phyloP scores from a whole-genome alignment of 2,329 filamentous ascomycete genomes.

The Cladophialophora yegresii region DNA sequence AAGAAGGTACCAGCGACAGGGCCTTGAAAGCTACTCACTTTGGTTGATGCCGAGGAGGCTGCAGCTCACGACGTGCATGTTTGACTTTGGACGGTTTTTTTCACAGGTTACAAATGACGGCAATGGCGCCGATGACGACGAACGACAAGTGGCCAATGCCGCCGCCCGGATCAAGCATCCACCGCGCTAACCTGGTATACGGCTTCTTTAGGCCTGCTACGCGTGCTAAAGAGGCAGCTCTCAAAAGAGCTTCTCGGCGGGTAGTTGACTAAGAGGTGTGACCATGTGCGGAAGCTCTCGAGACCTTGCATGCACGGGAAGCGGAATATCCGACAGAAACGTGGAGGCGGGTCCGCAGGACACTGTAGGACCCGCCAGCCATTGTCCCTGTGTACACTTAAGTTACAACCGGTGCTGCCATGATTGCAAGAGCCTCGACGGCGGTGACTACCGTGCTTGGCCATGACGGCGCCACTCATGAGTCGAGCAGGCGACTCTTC shows the following conservation, averaged over 20 bases:
- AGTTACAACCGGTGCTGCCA: not conserved
- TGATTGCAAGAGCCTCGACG: not conserved
- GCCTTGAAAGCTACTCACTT: not conserved
- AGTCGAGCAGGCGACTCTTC: not conserved
- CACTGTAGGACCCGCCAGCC: not conserved
- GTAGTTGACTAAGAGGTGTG: not conserved
- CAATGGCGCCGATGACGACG: not conserved
- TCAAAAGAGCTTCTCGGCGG: not conserved
- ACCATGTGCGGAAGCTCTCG: not conserved
- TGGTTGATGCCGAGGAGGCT: not conserved
- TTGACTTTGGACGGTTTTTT: not conserved
- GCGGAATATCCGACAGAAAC: not conserved
- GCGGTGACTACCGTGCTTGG: not conserved
- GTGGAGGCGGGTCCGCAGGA: conserved; percentile 10
- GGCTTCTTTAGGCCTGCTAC: not conserved
- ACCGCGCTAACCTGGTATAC: not conserved
- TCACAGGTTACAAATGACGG: not conserved
- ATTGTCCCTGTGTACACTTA: not conserved
- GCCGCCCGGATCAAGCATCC: not conserved
- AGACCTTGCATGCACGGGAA: conserved; percentile 3
- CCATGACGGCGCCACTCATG: not conserved
- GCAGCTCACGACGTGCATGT: not conserved
- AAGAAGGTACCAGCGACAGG: not conserved
- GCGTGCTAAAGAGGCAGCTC: conserved; percentile 1
- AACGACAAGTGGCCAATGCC: not conserved